These are phyloP conservation scores for Maudiozyma humilis DNA, from an alignment of 1,139 yeast species.

Conservation along the genomic window DNA sequence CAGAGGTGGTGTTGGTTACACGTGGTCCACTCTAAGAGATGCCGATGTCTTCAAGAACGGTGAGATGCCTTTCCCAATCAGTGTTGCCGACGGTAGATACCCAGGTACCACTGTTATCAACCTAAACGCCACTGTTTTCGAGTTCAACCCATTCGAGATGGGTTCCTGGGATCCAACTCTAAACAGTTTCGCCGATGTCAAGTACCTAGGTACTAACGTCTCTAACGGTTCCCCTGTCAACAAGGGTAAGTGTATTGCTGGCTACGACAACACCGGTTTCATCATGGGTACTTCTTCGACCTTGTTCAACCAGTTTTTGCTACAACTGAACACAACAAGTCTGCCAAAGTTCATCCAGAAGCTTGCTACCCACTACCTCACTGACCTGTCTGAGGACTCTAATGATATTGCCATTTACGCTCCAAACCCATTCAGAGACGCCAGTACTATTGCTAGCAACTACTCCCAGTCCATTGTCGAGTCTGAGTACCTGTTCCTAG, in stretches of 20 bases:
- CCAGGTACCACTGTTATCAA: constrained; percentile 53
- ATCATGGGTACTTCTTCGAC: constrained; percentile 72
- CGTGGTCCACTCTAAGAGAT: constrained; percentile 56
- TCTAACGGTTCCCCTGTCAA: constrained; percentile 45
- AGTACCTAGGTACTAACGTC: constrained; percentile 66
- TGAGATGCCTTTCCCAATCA: constrained; percentile 76
- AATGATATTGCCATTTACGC: constrained; percentile 65
- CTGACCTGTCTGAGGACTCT: constrained; percentile 38
- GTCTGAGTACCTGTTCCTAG: constrained; percentile 47
- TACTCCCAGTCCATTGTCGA: constrained; percentile 33
- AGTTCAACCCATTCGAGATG: constrained; percentile 72
- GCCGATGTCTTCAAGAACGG: constrained; percentile 46
- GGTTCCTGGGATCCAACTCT: constrained; percentile 86
- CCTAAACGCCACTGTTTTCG: constrained; percentile 66
- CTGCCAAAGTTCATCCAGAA: constrained; percentile 42
- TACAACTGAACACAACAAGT: constrained; percentile 50
- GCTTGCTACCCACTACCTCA: constrained; percentile 39
- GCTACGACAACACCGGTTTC: constrained; percentile 73
- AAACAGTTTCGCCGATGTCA: constrained; percentile 55
- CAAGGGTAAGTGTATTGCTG: constrained; percentile 44
- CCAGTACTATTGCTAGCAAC: constrained; percentile 38
- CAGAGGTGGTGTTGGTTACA: constrained; percentile 53
- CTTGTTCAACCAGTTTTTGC: constrained; percentile 61
- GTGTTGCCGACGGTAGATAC: constrained; percentile 69
- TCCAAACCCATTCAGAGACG: constrained; percentile 57